Conservation (phyloP, 1,284 basidiomycete species). For the Melampsora larici-populina region DNA sequence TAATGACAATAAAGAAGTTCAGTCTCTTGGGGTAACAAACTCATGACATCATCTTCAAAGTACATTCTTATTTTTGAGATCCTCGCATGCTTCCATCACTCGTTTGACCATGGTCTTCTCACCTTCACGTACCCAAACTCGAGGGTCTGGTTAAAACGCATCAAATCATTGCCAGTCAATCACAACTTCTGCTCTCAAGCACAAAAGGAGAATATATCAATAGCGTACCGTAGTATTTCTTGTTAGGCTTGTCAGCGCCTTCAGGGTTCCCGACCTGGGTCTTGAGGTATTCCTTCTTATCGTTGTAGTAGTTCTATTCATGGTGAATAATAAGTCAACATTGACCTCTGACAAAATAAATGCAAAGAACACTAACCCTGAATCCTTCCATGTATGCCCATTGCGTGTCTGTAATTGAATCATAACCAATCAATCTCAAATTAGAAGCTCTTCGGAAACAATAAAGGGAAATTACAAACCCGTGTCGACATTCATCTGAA, state of each 20-base stretch:
- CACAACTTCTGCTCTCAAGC: no score
- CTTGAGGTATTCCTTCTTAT: slow-evolving; percentile 79
- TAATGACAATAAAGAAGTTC: no score
- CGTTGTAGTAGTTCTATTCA: slow-evolving; percentile 70
- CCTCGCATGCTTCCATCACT: slow-evolving; percentile 84
- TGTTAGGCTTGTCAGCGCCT: slow-evolving; percentile 90
- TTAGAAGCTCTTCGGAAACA: neutral
- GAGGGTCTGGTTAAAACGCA: slow-evolving; percentile 53
- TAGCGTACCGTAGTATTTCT: slow-evolving; percentile 62
- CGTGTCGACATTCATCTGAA: slow-evolving; percentile 43
- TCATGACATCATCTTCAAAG: slow-evolving; percentile 7
- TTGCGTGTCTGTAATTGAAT: slow-evolving; percentile 66
- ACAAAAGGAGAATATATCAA: neutral
- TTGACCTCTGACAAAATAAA: neutral
- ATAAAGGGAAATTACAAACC: slow-evolving; percentile 9
- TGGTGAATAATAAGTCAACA: neutral
- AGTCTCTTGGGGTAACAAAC: no score
- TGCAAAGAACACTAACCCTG: slow-evolving; percentile 43
- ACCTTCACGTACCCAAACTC: slow-evolving; percentile 97
- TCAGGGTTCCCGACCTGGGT: slow-evolving; percentile 85
- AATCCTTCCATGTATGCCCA: slow-evolving; percentile 88
- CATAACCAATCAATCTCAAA: neutral
- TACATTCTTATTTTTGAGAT: slow-evolving; percentile 59
- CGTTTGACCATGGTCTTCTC: slow-evolving; percentile 88
- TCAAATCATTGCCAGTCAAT: neutral